Base-by-base conservation (phyloP, 2,329 filamentous ascomycete genomes). In the Alternaria ethzedia region DNA sequence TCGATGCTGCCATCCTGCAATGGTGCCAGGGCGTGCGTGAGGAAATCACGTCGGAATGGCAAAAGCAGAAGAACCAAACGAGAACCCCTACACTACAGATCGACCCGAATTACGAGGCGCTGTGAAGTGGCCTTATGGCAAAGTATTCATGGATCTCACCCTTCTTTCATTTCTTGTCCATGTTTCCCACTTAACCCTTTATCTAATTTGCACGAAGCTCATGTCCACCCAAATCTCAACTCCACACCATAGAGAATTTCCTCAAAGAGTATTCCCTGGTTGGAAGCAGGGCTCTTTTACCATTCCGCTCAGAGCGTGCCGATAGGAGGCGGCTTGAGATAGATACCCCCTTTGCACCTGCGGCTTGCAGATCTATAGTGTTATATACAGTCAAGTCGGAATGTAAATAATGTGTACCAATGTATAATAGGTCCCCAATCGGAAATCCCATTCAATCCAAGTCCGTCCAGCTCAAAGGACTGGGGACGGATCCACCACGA, bases 11-110 rank as follows among this genome's bases (percentile, higher is more conserved):
- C 26, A 85, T 99, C 54, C 86, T 93, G 76, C 85, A 88, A 74
- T 99, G 96, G 96, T 94, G 91, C 79, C 86, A 86, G 69, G 89
- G 87, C 61, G 93, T 97, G 8, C 86, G 96, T 32, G 89, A 92
- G 77, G 95, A 98, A 82, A 88, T 98, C 69, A 87, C 90, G 44
- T 86, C 86, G 50, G 95, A 97, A 74, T 90, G 88, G 84, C 82
- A 75, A 78, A 81, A 82, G 71, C 79, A 77, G 65, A 78, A 76
- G 74, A 77, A 73, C 56, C 73, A 75, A 70, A 67, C 65, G 44
- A 74, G 75, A 69, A 76, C 78, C 62, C 80, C 80, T 25, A 81
- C 77, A 47, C 72, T 82, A 49, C 75, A 76, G 65, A 77, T 82
- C 51, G 77, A 81, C 63, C 68, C 77, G 25, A 74, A 71, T 58